These are phyloP conservation scores for Fusarium musae DNA, from an alignment of 2,329 filamentous ascomycete genomes.

Conservation along the genomic window DNA sequence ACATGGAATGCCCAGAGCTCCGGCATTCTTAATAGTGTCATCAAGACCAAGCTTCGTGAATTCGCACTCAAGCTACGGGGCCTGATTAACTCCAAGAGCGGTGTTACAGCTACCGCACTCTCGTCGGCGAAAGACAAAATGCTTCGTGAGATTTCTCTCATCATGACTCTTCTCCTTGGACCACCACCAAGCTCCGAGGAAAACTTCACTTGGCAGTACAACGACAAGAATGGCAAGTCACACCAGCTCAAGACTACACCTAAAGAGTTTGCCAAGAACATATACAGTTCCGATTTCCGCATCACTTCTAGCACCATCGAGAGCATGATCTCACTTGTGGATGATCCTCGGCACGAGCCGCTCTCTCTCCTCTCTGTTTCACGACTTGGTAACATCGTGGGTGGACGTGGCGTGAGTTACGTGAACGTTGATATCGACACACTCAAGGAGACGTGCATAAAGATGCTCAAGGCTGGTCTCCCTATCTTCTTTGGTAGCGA, in stretches of 20 bases:
- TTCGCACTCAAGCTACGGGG: slow-evolving; percentile 78
- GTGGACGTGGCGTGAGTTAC: slow-evolving; percentile 80
- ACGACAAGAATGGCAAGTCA: slow-evolving; percentile 74
- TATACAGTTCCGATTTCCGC: slow-evolving; percentile 69
- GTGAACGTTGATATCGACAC: slow-evolving; percentile 81
- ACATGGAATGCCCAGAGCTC: slow-evolving; percentile 81
- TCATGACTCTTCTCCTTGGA: slow-evolving; percentile 85
- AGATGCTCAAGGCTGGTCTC: slow-evolving; percentile 80
- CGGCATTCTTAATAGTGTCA: slow-evolving; percentile 73
- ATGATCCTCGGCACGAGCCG: slow-evolving; percentile 84
- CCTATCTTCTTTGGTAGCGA: slow-evolving; percentile 92
- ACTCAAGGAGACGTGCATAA: slow-evolving; percentile 78
- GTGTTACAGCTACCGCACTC: slow-evolving; percentile 51
- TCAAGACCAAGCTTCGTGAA: slow-evolving; percentile 89
- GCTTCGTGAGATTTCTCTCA: slow-evolving; percentile 81
- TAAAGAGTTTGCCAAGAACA: slow-evolving; percentile 75
- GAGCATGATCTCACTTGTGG: slow-evolving; percentile 81
- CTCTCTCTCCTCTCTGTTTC: slow-evolving; percentile 79
- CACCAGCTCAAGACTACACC: slow-evolving; percentile 74
- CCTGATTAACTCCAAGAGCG: slow-evolving; percentile 54
- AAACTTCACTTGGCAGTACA: slow-evolving; percentile 83
- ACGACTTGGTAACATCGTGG: slow-evolving; percentile 83
- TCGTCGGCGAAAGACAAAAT: slow-evolving; percentile 74
- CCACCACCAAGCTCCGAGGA: slow-evolving; percentile 76
- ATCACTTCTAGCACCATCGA: slow-evolving; percentile 71